These are phyloP conservation scores for Pleurotus sapidus DNA, from an alignment of 768 basidiomycete species.

Conservation along the genomic window DNA sequence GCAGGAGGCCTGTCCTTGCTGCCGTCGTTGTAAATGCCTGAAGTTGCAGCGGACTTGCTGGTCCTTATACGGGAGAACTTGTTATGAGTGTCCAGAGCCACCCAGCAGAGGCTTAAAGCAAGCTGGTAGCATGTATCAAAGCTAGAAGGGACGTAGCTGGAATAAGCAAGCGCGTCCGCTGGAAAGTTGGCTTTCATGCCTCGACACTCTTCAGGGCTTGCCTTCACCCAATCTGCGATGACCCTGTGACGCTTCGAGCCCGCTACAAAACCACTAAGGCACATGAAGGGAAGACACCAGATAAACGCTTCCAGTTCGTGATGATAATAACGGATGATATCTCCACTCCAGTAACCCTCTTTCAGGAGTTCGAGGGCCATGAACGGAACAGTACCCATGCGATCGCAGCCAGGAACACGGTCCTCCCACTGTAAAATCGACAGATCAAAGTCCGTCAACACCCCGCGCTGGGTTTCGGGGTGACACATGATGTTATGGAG, in stretches of 20 bases:
- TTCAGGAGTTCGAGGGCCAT: slow-evolving; percentile 28
- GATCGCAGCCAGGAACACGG: slow-evolving; percentile 9
- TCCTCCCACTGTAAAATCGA: slow-evolving; percentile 8
- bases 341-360: slow-evolving; percentile 10
- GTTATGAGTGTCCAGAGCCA: neutral
- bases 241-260: neutral
- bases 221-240: slow-evolving; percentile 9
- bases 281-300: slow-evolving; percentile 15
- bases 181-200: neutral
- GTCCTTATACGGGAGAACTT: neutral
- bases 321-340: slow-evolving; percentile 19
- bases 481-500: slow-evolving; percentile 26
- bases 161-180: neutral
- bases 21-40: too few relatives aligned
- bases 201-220: neutral
- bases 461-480: slow-evolving; percentile 11
- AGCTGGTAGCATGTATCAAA: neutral
- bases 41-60: too few relatives aligned
- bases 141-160: neutral
- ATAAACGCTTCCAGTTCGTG: slow-evolving; percentile 31
- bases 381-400: slow-evolving; percentile 27
- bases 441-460: slow-evolving; percentile 29
- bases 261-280: neutral
- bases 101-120: neutral
- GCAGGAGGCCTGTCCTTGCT: too few relatives aligned